Evolutionary conservation across 495 filamentous ascomycete species (phyloP).

Genomic region (Sabuloglossum arenarium): DNA sequence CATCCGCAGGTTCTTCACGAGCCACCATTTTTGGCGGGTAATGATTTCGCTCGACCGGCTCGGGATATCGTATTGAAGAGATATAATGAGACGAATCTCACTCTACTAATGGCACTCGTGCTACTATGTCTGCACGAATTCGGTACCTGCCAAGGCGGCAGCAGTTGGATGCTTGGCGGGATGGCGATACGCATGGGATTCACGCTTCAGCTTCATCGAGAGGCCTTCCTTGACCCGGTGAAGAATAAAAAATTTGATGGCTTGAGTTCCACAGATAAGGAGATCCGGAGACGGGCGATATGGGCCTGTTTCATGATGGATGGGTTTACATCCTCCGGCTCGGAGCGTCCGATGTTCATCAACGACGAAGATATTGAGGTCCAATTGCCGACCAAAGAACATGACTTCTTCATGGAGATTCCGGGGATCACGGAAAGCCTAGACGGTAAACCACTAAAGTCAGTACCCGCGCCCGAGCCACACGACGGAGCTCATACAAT

Average conservation of each 20-base stretch:
- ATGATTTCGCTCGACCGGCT: slow-evolving; percentile 71
- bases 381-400: slow-evolving; percentile 78
- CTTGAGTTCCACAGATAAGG: slow-evolving; percentile 76
- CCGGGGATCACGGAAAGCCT: slow-evolving; percentile 74
- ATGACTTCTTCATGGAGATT: slow-evolving; percentile 78
- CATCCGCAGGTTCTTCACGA: slow-evolving; percentile 70
- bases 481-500: slow-evolving; percentile 38
- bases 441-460: slow-evolving; percentile 30
- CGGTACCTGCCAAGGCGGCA: slow-evolving; percentile 86
- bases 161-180: slow-evolving; percentile 87
- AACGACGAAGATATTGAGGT: slow-evolving; percentile 76
- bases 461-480: slow-evolving; percentile 24
- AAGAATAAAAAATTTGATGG: slow-evolving; percentile 26
- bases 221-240: slow-evolving; percentile 71
- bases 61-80: slow-evolving; percentile 64
- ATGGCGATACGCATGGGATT: slow-evolving; percentile 95
- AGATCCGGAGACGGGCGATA: slow-evolving; percentile 86
- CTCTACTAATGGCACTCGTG: slow-evolving; percentile 71
- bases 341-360: slow-evolving; percentile 80
- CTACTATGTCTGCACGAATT: slow-evolving; percentile 88
- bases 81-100: slow-evolving; percentile 91
- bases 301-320: slow-evolving; percentile 98
- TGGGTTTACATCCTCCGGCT: slow-evolving; percentile 88
- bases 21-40: slow-evolving; percentile 76
- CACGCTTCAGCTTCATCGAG: slow-evolving; percentile 80